Evolutionary conservation across 1,284 basidiomycete genomes (phyloP), one percentile per base, ranked within the genome.

Genomic region (Porodaedalea pini): DNA sequence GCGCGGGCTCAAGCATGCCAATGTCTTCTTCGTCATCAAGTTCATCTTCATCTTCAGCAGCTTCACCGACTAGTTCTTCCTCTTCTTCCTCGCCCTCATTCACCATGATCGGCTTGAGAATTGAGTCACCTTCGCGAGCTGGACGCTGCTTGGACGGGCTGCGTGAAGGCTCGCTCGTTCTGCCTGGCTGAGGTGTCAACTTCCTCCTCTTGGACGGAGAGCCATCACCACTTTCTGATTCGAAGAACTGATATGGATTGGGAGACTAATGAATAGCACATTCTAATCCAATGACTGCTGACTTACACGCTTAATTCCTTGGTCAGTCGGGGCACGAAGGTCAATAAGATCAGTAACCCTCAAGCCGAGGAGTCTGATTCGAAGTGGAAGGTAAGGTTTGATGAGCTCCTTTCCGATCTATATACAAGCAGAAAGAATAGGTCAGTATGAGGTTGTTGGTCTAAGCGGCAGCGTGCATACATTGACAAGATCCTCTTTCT

Each of bases 331-430:
- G 13, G 75, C 78, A 60, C 76, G 76, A 25, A 94, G 71, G 69
- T 96, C 92, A 66, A 89, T 92, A 56, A 96, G 73, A 61, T 90
- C 93, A 2, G 91, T 93, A 21, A 94, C 77, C 45, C 92, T 78
- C 23, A 96, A 74, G 2, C 92, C 92, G 56, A 96, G 86, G 3
- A 96, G 76, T 40, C 93, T 79, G 21, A 94, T 73, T 17, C 79
- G 85, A 21, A 94, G 68, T 0, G 92, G 93, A 11, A 91, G 71
- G 69, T 94, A 92, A 7, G 85, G 79, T 50, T 85, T 75, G 11
- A 97, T 73, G n/a, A 96, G 77, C 54, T 93, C 90, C 64, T 87
- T 86, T 1, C 91, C 93, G 50, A 85, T 85, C 84, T 92, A 44
- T 53, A 37, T 52, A 49, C 25, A 56, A 32, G 19, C 47, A 57